These are phyloP conservation scores for Leccinum griseonigrum DNA, from an alignment of 1,284 basidiomycete species.

Conservation along the genomic window DNA sequence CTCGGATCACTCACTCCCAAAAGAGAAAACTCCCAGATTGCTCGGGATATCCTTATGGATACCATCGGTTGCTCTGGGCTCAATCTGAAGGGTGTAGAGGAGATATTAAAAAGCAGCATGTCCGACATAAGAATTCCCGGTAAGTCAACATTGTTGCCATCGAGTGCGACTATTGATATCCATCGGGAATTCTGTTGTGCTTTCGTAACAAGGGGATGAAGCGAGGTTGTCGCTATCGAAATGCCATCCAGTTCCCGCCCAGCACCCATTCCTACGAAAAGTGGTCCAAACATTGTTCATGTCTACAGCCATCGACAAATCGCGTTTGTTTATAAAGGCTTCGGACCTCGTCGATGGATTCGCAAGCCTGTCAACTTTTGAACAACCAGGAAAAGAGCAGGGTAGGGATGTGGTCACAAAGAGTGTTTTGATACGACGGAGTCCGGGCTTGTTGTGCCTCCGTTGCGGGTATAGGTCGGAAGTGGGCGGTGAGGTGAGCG, in stretches of 20 bases:
- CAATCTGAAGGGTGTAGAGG: constrained; percentile 49
- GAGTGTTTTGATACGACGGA: constrained; percentile 41
- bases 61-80: constrained; percentile 61
- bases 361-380: constrained; percentile 33
- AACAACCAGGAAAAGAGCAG: constrained; percentile 37
- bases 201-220: constrained; percentile 42
- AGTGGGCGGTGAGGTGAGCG: constrained; percentile 32
- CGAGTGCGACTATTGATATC: neutral
- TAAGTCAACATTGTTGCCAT: constrained; percentile 11
- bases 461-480: constrained; percentile 62
- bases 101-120: constrained; percentile 41
- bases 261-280: constrained; percentile 41
- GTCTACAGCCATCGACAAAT: constrained; percentile 54
- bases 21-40: constrained; percentile 59
- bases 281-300: constrained; percentile 46
- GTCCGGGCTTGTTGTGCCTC: constrained; percentile 45
- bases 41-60: constrained; percentile 60
- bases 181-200: neutral
- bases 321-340: constrained; percentile 67
- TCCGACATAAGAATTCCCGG: constrained; percentile 24
- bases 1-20: constrained; percentile 50
- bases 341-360: constrained; percentile 63
- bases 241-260: constrained; percentile 50
- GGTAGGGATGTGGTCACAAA: constrained; percentile 64
- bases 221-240: constrained; percentile 48